Base-by-base conservation (phyloP, 2,329 filamentous ascomycete species). In the Xylaria sp. region DNA sequence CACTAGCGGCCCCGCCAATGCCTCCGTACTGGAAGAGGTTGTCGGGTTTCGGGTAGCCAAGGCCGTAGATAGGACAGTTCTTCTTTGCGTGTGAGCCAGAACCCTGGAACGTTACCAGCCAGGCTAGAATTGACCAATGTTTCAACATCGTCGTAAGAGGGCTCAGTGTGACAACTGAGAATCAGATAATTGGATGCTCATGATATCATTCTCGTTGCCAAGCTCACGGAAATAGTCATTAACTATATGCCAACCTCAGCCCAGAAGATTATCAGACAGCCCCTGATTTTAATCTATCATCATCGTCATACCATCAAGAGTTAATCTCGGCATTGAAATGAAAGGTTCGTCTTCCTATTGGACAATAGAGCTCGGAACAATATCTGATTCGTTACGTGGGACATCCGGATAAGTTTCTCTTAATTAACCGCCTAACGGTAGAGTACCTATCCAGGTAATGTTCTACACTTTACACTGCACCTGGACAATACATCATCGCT, bases 31-130 rank as follows among this genome's bases (percentile, higher is more conserved):
- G 28, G 12, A 73, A 61, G 0, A 79, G 68, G 23, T 76, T 72
- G 2, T 59, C 74, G 8, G 77, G 77, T 28, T 72, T 75, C 0
- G 77, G 77, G 28, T 77, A 75, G 46, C 76, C 67, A 0, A 77
- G 72, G 18, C 78, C 78, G 55, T 78, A 78, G 2, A 79, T 68
- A 4, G 78, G 78, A 30, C 78, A 79, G 32, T 74, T 76, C 28
- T 68, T 62, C 59, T 77, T 78, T 12, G 76, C 76, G 7, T 68
- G 30, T 15, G 57, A 53, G 25, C 15, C 7, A 8, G 32, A 60
- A 4, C 45, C 52, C 5, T 61, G 48, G 10, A 66, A 15, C 39
- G 45, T 41, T 1, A 60, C 4, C 9, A 70, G 66, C 63, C 58
- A 65, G 4, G 58, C 8, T 6, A 67, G 39, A 32, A 45, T 13